Percentiles rank a stretch among this genome's conserved stretches.
phyloP scores from a whole-genome alignment of 352 stramenopile species.

The Pythium dissimile region DNA sequence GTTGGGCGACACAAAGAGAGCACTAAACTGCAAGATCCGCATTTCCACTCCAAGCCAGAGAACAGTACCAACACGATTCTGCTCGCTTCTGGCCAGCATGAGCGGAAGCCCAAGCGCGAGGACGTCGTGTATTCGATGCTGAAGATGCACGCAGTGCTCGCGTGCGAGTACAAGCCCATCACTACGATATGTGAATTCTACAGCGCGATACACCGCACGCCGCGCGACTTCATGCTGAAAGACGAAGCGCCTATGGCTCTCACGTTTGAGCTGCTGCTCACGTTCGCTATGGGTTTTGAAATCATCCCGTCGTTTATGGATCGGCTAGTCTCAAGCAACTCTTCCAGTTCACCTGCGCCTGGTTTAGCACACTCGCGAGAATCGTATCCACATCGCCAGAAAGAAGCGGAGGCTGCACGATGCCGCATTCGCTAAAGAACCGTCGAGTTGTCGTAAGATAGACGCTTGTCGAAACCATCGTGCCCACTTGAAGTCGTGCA shows the following conservation, averaged over 20 bases:
- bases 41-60: constrained; percentile 16
- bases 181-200: constrained; percentile 76
- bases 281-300: constrained; percentile 79
- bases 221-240: constrained; percentile 26
- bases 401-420: too few species aligned
- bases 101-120: constrained; percentile 36
- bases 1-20: constrained; percentile 31
- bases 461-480: too few species aligned
- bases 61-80: constrained; percentile 17
- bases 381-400: too few species aligned
- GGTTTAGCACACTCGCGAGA: too few species aligned
- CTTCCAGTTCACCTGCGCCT: too few species aligned
- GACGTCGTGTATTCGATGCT: constrained; percentile 74
- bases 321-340: constrained; percentile 65
- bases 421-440: too few species aligned
- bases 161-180: constrained; percentile 61
- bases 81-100: not conserved
- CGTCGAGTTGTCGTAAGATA: too few species aligned
- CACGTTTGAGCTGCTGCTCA: constrained; percentile 60
- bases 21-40: too few species aligned
- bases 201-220: constrained; percentile 41
- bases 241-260: constrained; percentile 47
- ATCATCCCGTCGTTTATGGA: constrained; percentile 81
- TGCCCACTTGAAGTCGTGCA: too few species aligned
- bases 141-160: constrained; percentile 66